Evolutionary conservation across 805 yeast genomes (phyloP), one percentile per base, ranked within the genome.

Genomic region (Candida argentea): DNA sequence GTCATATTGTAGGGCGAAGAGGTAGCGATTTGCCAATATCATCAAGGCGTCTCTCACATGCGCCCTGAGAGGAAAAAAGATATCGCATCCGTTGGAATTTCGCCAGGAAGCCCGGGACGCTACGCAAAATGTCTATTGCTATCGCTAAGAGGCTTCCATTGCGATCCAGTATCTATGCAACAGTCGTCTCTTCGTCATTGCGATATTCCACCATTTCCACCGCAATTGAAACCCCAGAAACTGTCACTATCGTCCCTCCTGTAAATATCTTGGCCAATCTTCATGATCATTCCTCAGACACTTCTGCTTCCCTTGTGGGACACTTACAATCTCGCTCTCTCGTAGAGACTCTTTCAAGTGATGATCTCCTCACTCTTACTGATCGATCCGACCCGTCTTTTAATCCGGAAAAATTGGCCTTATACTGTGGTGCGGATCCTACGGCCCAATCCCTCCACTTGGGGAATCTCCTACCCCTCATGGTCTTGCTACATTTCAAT

Each of bases 401-500:
- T n/a, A n/a, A n/a, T n/a, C 45, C 50, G 8, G 39, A 52, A 20
- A 65, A 61, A 38, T 42, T 81, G 8, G 74, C 76, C 6, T 52
- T 85, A 5, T 89, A 89, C 52, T 79, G 94, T 50, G 98, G 98
- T 7, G 96, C 95, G 1, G 98, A 91, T 47, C 98, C 98, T 2
- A 77, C 95, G 0, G 97, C 97, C 1, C 61, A 48, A 26, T 86
- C 96, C 1, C 59, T 91, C 10, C 98, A 91, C 55, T 55, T 91
- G 39, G 98, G 98, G 3, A 91, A 91, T 43, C 56, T 91, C 29
- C 60, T 91, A 18, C 98, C 98, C 1, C 54, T 91, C 37, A 73
- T 91, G 77, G 72, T 84, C 2, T 55, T 89, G 25, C 57, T 91
- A 24, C 95, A 91, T 52, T 86, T 86, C 51, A 74, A 73, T 36